Base-by-base conservation (phyloP, 495 filamentous ascomycete genomes). In the Penicillium argentinense region DNA sequence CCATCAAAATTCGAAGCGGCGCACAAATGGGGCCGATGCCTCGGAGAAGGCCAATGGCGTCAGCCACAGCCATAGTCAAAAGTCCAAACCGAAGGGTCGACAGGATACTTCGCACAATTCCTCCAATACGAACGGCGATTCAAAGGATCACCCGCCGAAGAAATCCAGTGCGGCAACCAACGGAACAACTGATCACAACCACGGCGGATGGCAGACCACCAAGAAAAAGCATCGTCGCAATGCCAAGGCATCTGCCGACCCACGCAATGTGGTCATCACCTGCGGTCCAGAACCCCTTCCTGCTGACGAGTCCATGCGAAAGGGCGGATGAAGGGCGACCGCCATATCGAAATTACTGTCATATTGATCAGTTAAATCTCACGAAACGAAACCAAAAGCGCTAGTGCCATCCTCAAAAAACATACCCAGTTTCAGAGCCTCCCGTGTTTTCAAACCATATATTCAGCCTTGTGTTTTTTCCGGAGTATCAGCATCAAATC, bases 141-240 rank as follows among this genome's bases (percentile, higher is more conserved):
- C 52, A 9, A 33, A 33, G 30, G 63, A 63, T 13, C 38, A 64
- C 21, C 48, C 55, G 16, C 38, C 56, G 7, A 65, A 68, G 13
- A 75, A 74, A 48, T 21, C 59, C 12, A 70, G 71, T 36, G 68
- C 63, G 17, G 23, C 49, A 22, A 27, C 32, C 13, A 57, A 54
- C 19, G 53, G 49, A 14, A 22, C 30, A 5, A 32, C 53, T 28
- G 62, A 72, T 44, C 29, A 50, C 29, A 58, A 45, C 43, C 50
- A 61, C 48, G 69, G 69, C 40, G 52, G 57, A 17, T 79, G 75
- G 75, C 74, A 79, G 54, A 74, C 72, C 0, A 72, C 68, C 0
- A 72, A 70, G 49, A 78, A 72, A 51, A 77, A 75, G 54, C 59
- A 74, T 37, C 73, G 71, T 48, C 65, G 63, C 39, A 69, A 62